phyloP scores from a whole-genome alignment of 2,329 filamentous ascomycete species.

The Trichoderma koningiopsis region DNA sequence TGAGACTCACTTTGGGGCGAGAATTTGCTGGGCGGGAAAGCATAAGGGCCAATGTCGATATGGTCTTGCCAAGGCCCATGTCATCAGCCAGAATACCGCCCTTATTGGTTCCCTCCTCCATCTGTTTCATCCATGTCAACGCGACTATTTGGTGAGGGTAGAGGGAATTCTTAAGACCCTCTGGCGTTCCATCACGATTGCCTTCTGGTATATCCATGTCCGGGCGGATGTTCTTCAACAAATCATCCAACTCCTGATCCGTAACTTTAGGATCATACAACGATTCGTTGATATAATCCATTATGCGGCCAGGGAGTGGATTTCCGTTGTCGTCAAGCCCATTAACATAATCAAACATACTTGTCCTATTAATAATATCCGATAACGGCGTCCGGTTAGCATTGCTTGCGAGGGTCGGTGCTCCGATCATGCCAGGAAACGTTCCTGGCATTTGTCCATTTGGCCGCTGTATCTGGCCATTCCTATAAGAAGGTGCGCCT shows the following conservation, averaged over 20 bases:
- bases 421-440: background rate
- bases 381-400: slow-evolving; percentile 31
- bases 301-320: slow-evolving; percentile 39
- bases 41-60: slow-evolving; percentile 79
- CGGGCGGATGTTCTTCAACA: slow-evolving; percentile 72
- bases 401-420: slow-evolving; percentile 2
- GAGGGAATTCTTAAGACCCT: slow-evolving; percentile 66
- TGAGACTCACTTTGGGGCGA: slow-evolving; percentile 38
- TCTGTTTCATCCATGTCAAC: slow-evolving; percentile 80
- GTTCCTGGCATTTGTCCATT: slow-evolving; percentile 18
- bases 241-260: slow-evolving; percentile 67
- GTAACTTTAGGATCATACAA: slow-evolving; percentile 44
- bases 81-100: slow-evolving; percentile 93
- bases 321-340: slow-evolving; percentile 43
- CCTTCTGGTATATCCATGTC: slow-evolving; percentile 66
- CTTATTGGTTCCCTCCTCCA: slow-evolving; percentile 74
- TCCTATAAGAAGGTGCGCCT: background rate
- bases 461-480: background rate
- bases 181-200: slow-evolving; percentile 68
- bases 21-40: slow-evolving; percentile 63
- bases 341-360: slow-evolving; percentile 40
- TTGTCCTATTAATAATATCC: slow-evolving; percentile 44
- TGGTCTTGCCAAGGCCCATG: slow-evolving; percentile 91
- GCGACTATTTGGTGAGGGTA: slow-evolving; percentile 85
- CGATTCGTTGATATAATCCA: slow-evolving; percentile 40